Conservation (phyloP, 345 rosid species). For the Eucalyptus sp. region DNA sequence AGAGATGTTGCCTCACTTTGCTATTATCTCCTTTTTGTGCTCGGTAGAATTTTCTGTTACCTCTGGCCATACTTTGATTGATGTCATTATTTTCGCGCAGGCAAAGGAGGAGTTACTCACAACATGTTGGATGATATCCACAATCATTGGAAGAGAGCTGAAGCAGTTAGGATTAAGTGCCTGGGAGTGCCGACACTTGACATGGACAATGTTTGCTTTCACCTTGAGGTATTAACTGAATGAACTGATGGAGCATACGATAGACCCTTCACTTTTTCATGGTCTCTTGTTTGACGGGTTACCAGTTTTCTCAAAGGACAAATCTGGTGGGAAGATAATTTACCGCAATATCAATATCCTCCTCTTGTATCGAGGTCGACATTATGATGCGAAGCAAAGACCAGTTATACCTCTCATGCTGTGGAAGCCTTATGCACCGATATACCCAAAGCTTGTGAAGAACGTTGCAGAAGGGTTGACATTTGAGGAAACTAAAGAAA, state of each 20-base stretch:
- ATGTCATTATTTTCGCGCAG: constrained; percentile 5
- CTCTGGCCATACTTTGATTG: background rate
- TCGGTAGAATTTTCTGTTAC: background rate
- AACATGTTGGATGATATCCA: constrained; percentile 91
- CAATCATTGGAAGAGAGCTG: constrained; percentile 84
- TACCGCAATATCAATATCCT: constrained; percentile 54
- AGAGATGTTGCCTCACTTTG: background rate
- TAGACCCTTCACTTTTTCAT: background rate
- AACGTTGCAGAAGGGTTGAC: constrained; percentile 64
- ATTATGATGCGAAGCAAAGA: constrained; percentile 58
- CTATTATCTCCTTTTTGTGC: background rate
- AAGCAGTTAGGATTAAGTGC: constrained; percentile 90
- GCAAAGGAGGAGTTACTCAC: constrained; percentile 86
- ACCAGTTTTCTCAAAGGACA: constrained; percentile 44
- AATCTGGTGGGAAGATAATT: constrained; percentile 68
- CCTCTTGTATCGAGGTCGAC: constrained; percentile 63
- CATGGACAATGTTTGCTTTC: constrained; percentile 81
- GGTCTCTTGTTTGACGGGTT: constrained; percentile 12
- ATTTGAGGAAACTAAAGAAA: constrained; percentile 77
- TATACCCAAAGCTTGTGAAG: constrained; percentile 72
- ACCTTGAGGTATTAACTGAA: constrained; percentile 54
- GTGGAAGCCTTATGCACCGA: constrained; percentile 91
- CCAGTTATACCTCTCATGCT: constrained; percentile 72
- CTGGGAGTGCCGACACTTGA: constrained; percentile 89
- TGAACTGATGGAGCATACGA: background rate